phyloP scores from a whole-genome alignment of 352 stramenopile species.

The Phytophthora macrochlamydospora region DNA sequence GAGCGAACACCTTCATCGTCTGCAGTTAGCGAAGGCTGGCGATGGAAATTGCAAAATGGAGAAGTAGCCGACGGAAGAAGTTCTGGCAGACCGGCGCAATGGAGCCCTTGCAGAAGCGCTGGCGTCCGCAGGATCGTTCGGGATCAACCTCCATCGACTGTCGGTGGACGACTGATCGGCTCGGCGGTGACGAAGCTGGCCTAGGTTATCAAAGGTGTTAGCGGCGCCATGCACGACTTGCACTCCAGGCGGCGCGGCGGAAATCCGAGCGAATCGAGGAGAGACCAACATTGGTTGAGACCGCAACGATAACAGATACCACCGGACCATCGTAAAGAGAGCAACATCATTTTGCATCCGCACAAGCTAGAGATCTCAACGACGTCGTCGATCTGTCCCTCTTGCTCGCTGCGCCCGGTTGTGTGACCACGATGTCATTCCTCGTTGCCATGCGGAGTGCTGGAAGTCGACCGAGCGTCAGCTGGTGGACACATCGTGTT shows the following conservation, averaged over 20 bases:
- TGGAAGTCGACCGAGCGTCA: too few species aligned
- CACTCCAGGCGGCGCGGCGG: constrained; percentile 17
- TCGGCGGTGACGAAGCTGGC: constrained; percentile 8
- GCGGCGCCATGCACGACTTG: constrained; percentile 12
- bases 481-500: too few species aligned
- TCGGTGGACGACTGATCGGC: background rate
- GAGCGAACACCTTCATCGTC: constrained; percentile 26
- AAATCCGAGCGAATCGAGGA: constrained; percentile 20
- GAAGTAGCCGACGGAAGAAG: background rate
- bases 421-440: too few species aligned
- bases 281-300: background rate
- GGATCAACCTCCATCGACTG: constrained; percentile 5
- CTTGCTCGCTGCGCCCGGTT: too few species aligned
- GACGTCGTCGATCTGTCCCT: too few species aligned
- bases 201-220: background rate
- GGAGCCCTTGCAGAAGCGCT: too few species aligned
- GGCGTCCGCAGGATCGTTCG: constrained; percentile 1
- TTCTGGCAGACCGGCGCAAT: background rate
- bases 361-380: background rate
- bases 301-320: background rate
- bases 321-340: background rate
- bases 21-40: background rate
- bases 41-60: constrained; percentile 22
- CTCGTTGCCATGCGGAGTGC: too few species aligned
- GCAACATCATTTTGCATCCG: constrained; percentile 4